Evolutionary conservation across 148 eudicot species (phyloP).

Genomic region (Pouteria glomerata): DNA sequence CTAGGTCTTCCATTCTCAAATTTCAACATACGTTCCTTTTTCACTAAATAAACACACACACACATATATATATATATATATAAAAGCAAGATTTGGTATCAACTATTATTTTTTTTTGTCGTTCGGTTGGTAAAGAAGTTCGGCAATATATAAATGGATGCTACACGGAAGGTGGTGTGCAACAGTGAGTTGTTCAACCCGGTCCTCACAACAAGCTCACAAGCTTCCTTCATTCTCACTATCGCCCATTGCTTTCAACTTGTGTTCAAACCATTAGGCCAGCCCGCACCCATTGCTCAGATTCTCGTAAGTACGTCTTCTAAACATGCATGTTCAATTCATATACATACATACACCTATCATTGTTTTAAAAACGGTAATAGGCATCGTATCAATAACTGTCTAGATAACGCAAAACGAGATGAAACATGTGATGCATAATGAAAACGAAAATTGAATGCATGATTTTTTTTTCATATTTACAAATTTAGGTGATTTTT

Average conservation of each 20-base stretch:
- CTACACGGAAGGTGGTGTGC: slow-evolving; percentile 43
- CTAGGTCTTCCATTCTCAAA: not conserved
- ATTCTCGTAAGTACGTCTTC: slow-evolving; percentile 72
- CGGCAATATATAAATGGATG: no score
- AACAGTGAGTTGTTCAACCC: slow-evolving; percentile 72
- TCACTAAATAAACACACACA: not conserved
- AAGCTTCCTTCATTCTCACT: slow-evolving; percentile 66
- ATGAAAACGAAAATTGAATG: no score
- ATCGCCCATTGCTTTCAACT: slow-evolving; percentile 76
- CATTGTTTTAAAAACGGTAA: no score
- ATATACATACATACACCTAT: not conserved
- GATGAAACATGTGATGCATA: no score
- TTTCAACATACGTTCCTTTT: not conserved
- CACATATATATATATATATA: not conserved
- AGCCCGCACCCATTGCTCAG: slow-evolving; percentile 86
- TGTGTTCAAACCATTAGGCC: slow-evolving; percentile 66
- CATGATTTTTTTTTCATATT: no score
- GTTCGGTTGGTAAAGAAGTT: no score
- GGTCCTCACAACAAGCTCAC: slow-evolving; percentile 64
- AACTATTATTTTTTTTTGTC: no score
- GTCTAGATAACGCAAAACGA: no score
- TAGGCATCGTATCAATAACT: no score
- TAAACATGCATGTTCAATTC: slow-evolving; percentile 6
- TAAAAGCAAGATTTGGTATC: not conserved
- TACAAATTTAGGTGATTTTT: no score